A percentile compares a stretch with the other conserved stretches of the same genome.
These are phyloP conservation scores for Aspergillus sp. DNA, from an alignment of 2,329 filamentous ascomycete genomes.

Conservation along the genomic window DNA sequence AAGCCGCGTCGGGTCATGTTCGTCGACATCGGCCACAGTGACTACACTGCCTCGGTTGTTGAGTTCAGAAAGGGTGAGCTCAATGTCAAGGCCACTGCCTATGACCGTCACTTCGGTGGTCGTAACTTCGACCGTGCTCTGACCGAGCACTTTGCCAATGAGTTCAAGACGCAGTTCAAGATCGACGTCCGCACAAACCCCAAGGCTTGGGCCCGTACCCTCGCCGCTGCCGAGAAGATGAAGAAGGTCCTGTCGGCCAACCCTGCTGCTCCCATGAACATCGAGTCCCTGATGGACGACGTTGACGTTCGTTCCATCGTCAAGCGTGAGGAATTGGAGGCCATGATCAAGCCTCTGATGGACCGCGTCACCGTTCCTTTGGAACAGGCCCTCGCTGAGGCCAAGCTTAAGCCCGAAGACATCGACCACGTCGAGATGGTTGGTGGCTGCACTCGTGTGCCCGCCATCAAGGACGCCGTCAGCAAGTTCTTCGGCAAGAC, in stretches of 20 bases:
- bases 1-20: constrained; percentile 87
- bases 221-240: constrained; percentile 87
- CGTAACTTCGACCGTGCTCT: constrained; percentile 95
- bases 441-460: constrained; percentile 90
- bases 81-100: constrained; percentile 85
- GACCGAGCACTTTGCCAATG: constrained; percentile 87
- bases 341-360: constrained; percentile 79
- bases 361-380: constrained; percentile 67
- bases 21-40: constrained; percentile 92
- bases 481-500: constrained; percentile 86
- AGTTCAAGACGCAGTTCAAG: constrained; percentile 98
- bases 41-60: constrained; percentile 89
- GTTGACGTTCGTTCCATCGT: constrained; percentile 84
- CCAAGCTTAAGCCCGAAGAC: constrained; percentile 84
- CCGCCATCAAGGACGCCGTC: constrained; percentile 84
- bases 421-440: constrained; percentile 93
- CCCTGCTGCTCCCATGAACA: constrained; percentile 85
- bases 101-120: constrained; percentile 93
- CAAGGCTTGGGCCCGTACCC: constrained; percentile 83
- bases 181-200: constrained; percentile 88
- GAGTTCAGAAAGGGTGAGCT: constrained; percentile 98
- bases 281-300: constrained; percentile 98
- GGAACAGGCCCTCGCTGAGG: constrained; percentile 89
- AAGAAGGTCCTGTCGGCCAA: constrained; percentile 99
- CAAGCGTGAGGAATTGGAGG: constrained; percentile 91